Evolutionary conservation across 2,329 filamentous ascomycete genomes (phyloP).

Genomic region (Cercospora zeae-maydis): DNA sequence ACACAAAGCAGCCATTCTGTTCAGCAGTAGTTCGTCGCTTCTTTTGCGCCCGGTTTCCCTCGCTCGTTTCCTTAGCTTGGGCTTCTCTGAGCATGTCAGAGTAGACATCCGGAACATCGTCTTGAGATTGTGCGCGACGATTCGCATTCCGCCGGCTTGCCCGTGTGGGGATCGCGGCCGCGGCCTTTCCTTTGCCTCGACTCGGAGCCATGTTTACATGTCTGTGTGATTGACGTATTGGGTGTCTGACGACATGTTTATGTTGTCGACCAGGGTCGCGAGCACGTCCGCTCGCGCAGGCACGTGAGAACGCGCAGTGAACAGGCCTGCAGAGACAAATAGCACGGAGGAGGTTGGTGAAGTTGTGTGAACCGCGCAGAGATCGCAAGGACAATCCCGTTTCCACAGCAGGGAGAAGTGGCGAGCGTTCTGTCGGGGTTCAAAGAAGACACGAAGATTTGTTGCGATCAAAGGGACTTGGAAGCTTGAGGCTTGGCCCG

Average conservation of each 20-base stretch:
- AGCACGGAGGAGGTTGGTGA: not conserved
- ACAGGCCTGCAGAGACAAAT: not conserved
- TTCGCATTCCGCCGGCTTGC: conserved; percentile 17
- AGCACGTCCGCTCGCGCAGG: not conserved
- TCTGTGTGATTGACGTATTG: not conserved
- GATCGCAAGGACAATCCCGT: not conserved
- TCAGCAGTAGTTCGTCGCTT: conserved; percentile 22
- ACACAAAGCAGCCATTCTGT: not conserved
- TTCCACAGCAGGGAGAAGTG: not conserved
- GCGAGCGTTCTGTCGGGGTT: not conserved
- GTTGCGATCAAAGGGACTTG: not conserved
- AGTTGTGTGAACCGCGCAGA: not conserved
- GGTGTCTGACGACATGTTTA: not conserved
- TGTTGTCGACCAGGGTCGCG: not conserved
- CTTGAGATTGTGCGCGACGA: conserved; percentile 7
- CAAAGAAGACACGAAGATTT: not conserved
- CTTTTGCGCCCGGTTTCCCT: conserved; percentile 30
- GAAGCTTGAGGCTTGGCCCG: not conserved
- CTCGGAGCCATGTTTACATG: conserved; percentile 30
- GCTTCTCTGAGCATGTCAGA: conserved; percentile 33
- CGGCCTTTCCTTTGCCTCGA: conserved; percentile 29
- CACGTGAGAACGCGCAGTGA: not conserved
- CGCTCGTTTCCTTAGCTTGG: conserved; percentile 15
- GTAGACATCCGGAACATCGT: conserved; percentile 28
- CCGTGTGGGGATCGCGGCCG: not conserved